Percentiles rank a stretch among this genome's conserved stretches.
Evolutionary conservation across 2,329 filamentous ascomycete species (phyloP).

Genomic region (Amauroascus niger): DNA sequence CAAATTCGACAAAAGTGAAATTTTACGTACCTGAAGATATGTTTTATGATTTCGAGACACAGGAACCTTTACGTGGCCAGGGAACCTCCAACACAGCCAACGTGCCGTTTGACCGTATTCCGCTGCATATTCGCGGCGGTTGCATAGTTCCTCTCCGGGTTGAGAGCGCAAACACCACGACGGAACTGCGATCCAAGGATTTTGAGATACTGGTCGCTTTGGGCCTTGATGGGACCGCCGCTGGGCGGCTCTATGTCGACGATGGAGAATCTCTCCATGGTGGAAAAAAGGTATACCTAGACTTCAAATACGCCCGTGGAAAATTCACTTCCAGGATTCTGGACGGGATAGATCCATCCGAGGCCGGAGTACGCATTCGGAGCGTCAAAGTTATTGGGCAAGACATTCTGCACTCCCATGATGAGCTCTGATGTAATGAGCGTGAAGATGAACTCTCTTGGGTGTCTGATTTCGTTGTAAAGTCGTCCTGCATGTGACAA

Average conservation of each 20-base stretch:
- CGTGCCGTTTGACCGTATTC: constrained; percentile 46
- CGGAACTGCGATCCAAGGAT: constrained; percentile 49
- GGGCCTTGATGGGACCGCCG: constrained; percentile 51
- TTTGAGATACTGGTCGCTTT: constrained; percentile 65
- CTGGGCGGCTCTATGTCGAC: constrained; percentile 63
- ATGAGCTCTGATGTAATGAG: too few species aligned
- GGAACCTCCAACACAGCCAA: constrained; percentile 39
- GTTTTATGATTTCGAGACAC: constrained; percentile 53
- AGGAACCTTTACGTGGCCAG: constrained; percentile 37
- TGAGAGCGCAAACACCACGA: constrained; percentile 50
- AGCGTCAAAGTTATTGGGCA: too few species aligned
- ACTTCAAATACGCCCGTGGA: constrained; percentile 47
- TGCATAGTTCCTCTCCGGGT: constrained; percentile 48
- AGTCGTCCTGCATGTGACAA: too few species aligned
- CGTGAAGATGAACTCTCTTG: too few species aligned
- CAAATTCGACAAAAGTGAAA: constrained; percentile 44
- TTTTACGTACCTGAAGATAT: constrained; percentile 49
- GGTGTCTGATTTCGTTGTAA: too few species aligned
- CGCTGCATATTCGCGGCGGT: constrained; percentile 54
- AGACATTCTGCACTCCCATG: too few species aligned
- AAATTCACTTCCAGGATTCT: background rate
- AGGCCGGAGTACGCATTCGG: too few species aligned
- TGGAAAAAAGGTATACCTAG: constrained; percentile 43
- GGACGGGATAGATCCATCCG: too few species aligned
- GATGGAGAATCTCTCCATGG: constrained; percentile 62